Conservation (phyloP, 2,329 filamentous ascomycete genomes). For the Cercospora brassicicola region DNA sequence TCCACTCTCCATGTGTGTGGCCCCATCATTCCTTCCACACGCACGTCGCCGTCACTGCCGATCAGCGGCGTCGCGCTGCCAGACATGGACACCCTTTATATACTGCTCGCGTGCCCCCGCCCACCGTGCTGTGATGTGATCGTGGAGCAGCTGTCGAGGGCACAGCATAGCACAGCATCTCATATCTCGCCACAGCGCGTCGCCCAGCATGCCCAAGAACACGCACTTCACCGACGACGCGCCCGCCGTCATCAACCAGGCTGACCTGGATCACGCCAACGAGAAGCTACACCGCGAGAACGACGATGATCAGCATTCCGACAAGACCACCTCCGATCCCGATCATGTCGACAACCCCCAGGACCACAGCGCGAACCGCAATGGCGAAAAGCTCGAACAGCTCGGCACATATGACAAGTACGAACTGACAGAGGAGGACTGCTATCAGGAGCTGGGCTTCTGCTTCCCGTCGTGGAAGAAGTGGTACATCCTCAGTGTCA, state of each 20-base stretch:
- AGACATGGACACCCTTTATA: background rate
- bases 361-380: slow-evolving; percentile 2
- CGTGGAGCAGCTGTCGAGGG: background rate
- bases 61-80: background rate
- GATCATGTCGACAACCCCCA: slow-evolving; percentile 8
- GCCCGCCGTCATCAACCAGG: slow-evolving; percentile 32
- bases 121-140: background rate
- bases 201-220: slow-evolving; percentile 11
- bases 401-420: slow-evolving; percentile 46
- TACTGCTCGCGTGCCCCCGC: background rate
- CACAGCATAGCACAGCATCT: background rate
- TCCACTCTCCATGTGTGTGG: background rate
- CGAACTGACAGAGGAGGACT: slow-evolving; percentile 39
- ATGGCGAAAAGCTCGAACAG: slow-evolving; percentile 32
- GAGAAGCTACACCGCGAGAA: slow-evolving; percentile 31
- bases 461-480: slow-evolving; percentile 51
- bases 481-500: slow-evolving; percentile 53
- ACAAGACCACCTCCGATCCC: slow-evolving; percentile 13
- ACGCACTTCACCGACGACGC: slow-evolving; percentile 35
- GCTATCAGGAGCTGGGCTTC: slow-evolving; percentile 47
- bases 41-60: background rate
- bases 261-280: slow-evolving; percentile 33
- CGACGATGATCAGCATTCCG: slow-evolving; percentile 25
- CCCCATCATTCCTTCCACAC: background rate
- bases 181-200: background rate